Evolutionary conservation across 78 protist species (phyloP), one percentile per base, ranked within the genome.

Genomic region (Dictyostelium firmibasis): DNA sequence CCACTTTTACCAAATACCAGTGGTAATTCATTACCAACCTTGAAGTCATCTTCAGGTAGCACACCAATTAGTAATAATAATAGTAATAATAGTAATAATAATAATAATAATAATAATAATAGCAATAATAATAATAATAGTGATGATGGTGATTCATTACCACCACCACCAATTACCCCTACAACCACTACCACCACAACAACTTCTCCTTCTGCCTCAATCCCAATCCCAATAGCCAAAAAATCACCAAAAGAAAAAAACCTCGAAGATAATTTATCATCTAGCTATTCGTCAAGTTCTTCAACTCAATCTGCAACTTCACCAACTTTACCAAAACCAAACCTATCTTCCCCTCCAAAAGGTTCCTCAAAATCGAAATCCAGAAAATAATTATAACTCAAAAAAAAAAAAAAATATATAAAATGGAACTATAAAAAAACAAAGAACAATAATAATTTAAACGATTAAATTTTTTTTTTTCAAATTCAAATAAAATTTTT

Each of bases 301-400:
- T 74, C 81, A 4, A 74, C 81, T 16, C 44, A 29, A 35, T 76
- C 83, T 20, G 57, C 62, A 0, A 23, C 83, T n/a, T 76, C 83
- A 23, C 57, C 83, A 23, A 36, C 62, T 77, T 72, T 44, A 33
- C 83, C 83, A 77, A 77, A 77, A 77, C 50, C 83, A 41, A 77
- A 41, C 18, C 23, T 77, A 77, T 77, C 83, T 4, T 77, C 83
- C 6, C 83, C 83, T 38, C 83, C 83, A 77, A 77, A 77, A 77
- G 18, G 27, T 31, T 77, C 83, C 3, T 35, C 83, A 38, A 77
- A 77, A n/a, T n/a, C n/a, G 25, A 77, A 77, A 41, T 67, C 75
- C 10, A 57, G 67, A 57, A 57, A 57, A 20, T 57, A 57, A 57
- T 57, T 27, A 4, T 20, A 57, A 20, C 67, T 5, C 20, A 57